Evolutionary conservation across 768 basidiomycete genomes (phyloP).

Genomic region (Amylocystis lapponica): DNA sequence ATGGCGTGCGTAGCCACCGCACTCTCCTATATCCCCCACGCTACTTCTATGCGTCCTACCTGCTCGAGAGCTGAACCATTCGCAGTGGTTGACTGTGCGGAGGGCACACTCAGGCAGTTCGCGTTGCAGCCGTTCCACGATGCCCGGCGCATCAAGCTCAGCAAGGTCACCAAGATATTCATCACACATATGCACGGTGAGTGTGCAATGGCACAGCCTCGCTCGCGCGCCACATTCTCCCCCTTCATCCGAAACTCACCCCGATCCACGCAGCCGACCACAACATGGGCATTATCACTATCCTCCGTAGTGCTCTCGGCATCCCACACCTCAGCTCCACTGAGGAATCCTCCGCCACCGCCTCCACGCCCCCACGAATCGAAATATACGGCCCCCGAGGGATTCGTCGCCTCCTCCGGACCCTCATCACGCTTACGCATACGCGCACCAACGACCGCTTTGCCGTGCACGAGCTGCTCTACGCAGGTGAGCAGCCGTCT

Average conservation of each 20-base stretch:
- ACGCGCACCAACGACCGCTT: constrained; percentile 57
- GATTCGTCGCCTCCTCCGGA: constrained; percentile 68
- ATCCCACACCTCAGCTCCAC: constrained; percentile 32
- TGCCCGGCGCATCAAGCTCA: constrained; percentile 31
- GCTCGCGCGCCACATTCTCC: background rate
- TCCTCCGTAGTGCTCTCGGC: constrained; percentile 53
- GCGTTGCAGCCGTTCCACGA: constrained; percentile 39
- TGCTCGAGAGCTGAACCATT: constrained; percentile 1
- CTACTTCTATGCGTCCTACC: background rate
- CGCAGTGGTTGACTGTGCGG: constrained; percentile 79
- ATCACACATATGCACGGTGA: constrained; percentile 83
- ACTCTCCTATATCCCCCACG: constrained; percentile 1
- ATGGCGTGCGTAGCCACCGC: constrained; percentile 54
- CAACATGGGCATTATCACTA: constrained; percentile 64
- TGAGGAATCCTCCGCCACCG: constrained; percentile 5
- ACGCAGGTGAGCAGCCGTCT: constrained; percentile 39
- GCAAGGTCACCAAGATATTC: constrained; percentile 62
- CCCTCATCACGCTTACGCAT: constrained; percentile 61
- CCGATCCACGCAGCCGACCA: constrained; percentile 49
- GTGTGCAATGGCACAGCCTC: constrained; percentile 1
- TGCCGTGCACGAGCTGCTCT: constrained; percentile 74
- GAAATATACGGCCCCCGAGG: constrained; percentile 81
- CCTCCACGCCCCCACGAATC: constrained; percentile 41
- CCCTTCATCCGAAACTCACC: background rate
- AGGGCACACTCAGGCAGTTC: constrained; percentile 73